Evolutionary conservation across 306 rosid species (phyloP).

Genomic region (Purshia tridentata): DNA sequence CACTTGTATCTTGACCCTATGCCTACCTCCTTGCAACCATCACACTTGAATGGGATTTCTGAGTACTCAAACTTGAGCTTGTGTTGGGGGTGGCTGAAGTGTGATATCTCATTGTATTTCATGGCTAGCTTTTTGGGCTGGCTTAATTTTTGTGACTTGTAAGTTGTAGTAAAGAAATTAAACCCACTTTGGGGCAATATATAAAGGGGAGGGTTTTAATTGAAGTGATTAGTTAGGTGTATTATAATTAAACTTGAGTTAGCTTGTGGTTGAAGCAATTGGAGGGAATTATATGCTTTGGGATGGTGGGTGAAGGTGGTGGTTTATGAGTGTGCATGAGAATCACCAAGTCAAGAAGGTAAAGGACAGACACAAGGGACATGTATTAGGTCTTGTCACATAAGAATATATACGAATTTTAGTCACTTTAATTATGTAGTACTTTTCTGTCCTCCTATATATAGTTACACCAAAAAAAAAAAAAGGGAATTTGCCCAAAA

Average conservation of each 20-base stretch:
- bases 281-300: conserved; percentile 53
- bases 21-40: conserved; percentile 89
- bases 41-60: conserved; percentile 87
- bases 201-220: conserved; percentile 9
- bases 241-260: conserved; percentile 3
- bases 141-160: background rate
- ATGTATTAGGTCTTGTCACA: conserved; percentile 30
- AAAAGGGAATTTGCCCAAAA: background rate
- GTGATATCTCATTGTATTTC: conserved; percentile 77
- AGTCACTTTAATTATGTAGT: conserved; percentile 24
- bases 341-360: conserved; percentile 50
- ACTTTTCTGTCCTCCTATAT: background rate
- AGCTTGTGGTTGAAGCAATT: conserved; percentile 61
- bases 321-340: conserved; percentile 34
- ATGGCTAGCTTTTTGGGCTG: conserved; percentile 24
- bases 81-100: conserved; percentile 87
- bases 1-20: conserved; percentile 87
- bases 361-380: conserved; percentile 45
- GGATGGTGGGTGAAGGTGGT: conserved; percentile 33
- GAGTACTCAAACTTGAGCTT: conserved; percentile 64
- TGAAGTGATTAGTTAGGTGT: conserved; percentile 8
- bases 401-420: conserved; percentile 39
- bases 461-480: background rate
- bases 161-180: conserved; percentile 4
- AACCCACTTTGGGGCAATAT: conserved; percentile 13